Base-by-base conservation (phyloP, 139 green algal species). In the Pleodorina starrii region DNA sequence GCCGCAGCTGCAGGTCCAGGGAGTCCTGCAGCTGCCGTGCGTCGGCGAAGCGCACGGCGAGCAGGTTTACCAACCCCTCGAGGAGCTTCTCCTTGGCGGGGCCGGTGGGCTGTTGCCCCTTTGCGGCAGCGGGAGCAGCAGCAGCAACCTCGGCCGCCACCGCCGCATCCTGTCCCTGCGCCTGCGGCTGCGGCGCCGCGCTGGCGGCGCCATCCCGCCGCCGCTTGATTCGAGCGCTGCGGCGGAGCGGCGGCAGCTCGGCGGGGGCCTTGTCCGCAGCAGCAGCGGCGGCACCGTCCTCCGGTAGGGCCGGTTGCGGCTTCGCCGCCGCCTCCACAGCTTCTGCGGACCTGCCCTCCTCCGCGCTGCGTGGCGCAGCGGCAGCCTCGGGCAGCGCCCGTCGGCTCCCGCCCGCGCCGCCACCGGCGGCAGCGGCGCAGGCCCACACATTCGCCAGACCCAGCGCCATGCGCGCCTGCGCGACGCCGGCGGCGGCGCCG, bases 201-300 rank as follows among this genome's bases (percentile, higher is more conserved):
- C 46, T 19, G 2, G 46, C 46, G 5, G 3, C 51, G 21, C 81
- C 81, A 25, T 87, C 81, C 27, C 81, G 81, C 4, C n/a, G 60
- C 29, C 81, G 81, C 81, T 87, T 87, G 60, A 87, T 77, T 38
- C 81, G 81, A 2, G 50, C 43, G 29, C 81, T 87, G 5, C 81
- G 81, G 4, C 81, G 81, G 27, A 77, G 76, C n/a, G 35, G 48
- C 1, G 21, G 48, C 1, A 7, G 36, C 36, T 35, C 21, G 3
- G 54, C 51, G 4, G 36, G 14, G n/a, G n/a, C n/a, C 57, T 72
- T 16, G 5, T 32, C 35, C 36, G 36, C 59, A 0, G 57, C 57
- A n/a, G 25, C 57, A 5, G 2, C 79, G 0, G 9, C 57, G 0
- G 40, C 40, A 5, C 29, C 27, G 0, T 9, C 19, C n/a, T 29